phyloP scores from a whole-genome alignment of 1,139 yeast genomes.

The Pneumocystis wakefieldiae region DNA sequence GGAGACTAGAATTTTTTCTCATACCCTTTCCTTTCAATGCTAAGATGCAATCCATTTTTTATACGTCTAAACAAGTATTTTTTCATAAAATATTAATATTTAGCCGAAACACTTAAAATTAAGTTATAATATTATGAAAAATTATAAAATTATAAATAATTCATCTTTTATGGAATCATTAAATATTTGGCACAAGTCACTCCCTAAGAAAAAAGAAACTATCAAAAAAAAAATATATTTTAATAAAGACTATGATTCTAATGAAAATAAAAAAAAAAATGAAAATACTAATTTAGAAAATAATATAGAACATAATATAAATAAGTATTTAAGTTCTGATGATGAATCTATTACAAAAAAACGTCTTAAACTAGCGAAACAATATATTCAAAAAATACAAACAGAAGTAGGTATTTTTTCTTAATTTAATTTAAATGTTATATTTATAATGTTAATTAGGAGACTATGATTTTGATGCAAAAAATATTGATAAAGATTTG shows the following conservation, averaged over 20 bases:
- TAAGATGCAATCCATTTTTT: neutral
- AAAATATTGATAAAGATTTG: constrained; percentile 76
- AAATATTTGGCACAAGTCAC: constrained; percentile 9
- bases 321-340: constrained; percentile 26
- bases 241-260: constrained; percentile 3
- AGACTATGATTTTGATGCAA: constrained; percentile 68
- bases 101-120: neutral
- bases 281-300: constrained; percentile 18
- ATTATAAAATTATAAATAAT: constrained; percentile 12
- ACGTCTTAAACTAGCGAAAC: constrained; percentile 85
- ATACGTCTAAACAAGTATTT: neutral
- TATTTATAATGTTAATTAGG: constrained; percentile 21
- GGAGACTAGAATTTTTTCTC: neutral
- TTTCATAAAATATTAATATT: neutral
- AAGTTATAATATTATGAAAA: neutral
- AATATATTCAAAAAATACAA: constrained; percentile 68
- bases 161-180: constrained; percentile 16
- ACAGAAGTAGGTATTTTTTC: constrained; percentile 33
- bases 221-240: constrained; percentile 6
- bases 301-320: neutral
- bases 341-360: constrained; percentile 82
- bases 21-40: neutral
- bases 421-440: constrained; percentile 10
- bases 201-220: neutral
- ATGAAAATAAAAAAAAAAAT: constrained; percentile 18